Base-by-base conservation (phyloP, 331 rosid species). In the Saraca asoca region DNA sequence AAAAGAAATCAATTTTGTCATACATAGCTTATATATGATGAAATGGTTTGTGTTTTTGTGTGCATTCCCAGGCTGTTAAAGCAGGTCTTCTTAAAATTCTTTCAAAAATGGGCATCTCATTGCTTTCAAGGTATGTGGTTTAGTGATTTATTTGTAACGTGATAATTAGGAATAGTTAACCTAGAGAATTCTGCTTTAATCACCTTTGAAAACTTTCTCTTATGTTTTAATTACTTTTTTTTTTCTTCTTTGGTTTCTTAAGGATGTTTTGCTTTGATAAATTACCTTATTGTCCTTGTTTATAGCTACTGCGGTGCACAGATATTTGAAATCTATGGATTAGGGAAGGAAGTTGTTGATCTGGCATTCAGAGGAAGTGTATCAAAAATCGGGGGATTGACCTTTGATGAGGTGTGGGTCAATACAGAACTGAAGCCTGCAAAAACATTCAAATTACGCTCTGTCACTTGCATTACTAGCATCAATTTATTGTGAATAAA, bases 51-150 rank as follows among this genome's bases (percentile, higher is more conserved):
- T 43, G 44, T 54, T 81, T 59, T 53, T 65, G 53, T 61, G 44
- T 71, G 67, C 70, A 62, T 81, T 62, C 3, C 46, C 90, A 94
- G 99, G 97, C 97, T 67, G 90, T 90, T 63, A 90, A 80, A 78
- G 82, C 96, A 48, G 99, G 99, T 79, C 99, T 94, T 83, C 97
- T 85, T 64, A 94, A 94, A 83, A 94, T 94, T 80, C 96, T 94
- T 79, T 94, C 99, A 73, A 94, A 94, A 83, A 94, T 94, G 99
- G 99, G 97, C 60, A 94, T 94, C 66, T 94, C 99, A 38, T 80
- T 94, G 80, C 99, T 94, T 57, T 94, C 99, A 68, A 94, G 99
- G 99, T 90, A 88, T 39, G 66, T 57, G 55, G 37, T 59, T 33
- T 42, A 7, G 35, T 61, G 43, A 37, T 35, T 33, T 13, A 67